Percentiles rank a stretch among this genome's conserved stretches.
phyloP scores from a whole-genome alignment of 2,329 filamentous ascomycete species.

The Acrocalymma vagum region DNA sequence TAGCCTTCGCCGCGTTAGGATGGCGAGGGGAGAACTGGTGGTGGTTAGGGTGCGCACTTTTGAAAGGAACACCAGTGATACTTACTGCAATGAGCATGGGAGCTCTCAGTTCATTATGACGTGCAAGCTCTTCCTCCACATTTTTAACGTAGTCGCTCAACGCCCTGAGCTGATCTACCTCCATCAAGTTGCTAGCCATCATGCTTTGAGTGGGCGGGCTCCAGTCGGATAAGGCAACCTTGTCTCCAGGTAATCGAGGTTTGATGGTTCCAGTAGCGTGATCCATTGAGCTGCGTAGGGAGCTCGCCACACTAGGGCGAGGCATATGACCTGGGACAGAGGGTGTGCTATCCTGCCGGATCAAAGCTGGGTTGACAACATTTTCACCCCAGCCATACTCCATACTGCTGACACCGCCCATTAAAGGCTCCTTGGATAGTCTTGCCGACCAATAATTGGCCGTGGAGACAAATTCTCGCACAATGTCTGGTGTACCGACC shows the following conservation, averaged over 20 bases:
- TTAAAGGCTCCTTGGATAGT: constrained; percentile 89
- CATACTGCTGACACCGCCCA: constrained; percentile 94
- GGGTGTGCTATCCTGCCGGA: constrained; percentile 46
- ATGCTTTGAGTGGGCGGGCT: constrained; percentile 87
- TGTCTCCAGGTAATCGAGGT: constrained; percentile 82
- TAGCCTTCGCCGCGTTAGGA: constrained; percentile 80
- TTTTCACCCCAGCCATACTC: constrained; percentile 96
- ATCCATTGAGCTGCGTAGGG: constrained; percentile 67
- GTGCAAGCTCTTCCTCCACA: constrained; percentile 84
- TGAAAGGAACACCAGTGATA: constrained; percentile 16
- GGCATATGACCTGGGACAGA: constrained; percentile 45
- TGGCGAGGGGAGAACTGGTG: constrained; percentile 80
- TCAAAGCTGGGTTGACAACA: constrained; percentile 70
- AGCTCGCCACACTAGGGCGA: constrained; percentile 67
- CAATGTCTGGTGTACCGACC: constrained; percentile 92
- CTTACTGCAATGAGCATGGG: constrained; percentile 83
- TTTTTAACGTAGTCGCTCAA: constrained; percentile 82
- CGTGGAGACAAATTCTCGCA: constrained; percentile 90
- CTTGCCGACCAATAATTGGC: constrained; percentile 98
- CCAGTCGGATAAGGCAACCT: constrained; percentile 87
- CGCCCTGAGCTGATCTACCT: constrained; percentile 80
- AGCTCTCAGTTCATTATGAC: constrained; percentile 86
- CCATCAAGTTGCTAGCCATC: constrained; percentile 79
- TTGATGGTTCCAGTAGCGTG: constrained; percentile 64
- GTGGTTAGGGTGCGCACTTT: constrained; percentile 20